Evolutionary conservation across 2,329 filamentous ascomycete genomes (phyloP), one percentile per base, ranked within the genome.

Genomic region (Sporothrix dimorphospora): DNA sequence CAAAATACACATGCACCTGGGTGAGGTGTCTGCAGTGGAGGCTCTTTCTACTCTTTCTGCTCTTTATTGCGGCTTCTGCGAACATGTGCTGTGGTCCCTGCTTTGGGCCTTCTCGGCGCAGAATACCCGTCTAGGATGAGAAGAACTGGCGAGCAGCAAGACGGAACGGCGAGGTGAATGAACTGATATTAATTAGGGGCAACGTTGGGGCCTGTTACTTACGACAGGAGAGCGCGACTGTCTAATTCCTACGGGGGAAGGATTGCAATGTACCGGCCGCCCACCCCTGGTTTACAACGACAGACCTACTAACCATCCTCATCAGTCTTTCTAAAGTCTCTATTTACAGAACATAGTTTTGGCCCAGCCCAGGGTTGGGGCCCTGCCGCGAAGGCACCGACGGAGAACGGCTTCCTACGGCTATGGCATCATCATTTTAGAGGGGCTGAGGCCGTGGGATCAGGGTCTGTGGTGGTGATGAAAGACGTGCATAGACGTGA

Each of bases 161-260:
- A 38, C 30, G 55, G 55, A 61, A 61, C 55, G 16, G 38, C 30
- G 30, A 14, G 7, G 19, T 21, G 30, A 21, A 61, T 38, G 3
- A 21, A 40, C 14, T 7, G 30, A 21, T 61, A 61, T 61, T 40
- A 61, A 61, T 38, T 59, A 27, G 16, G 55, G 55, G 27, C 12
- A 59, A n/a, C 5, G 4, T 61, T 12, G 55, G 55, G 55, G 55
- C 30, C 55, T n/a, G 30, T 61, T 61, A 61, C 55, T 16, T 61
- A 61, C 19, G 14, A 38, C 16, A 40, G 55, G 34, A 12, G 27
- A 38, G 9, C 12, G n/a, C 16, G 19, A 40, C 53, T 1, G 24
- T 3, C 27, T 11, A 16, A 40, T 27, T 61, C 55, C 55, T 14
- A 38, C 27, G 9, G 9, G 55, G 55, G 1, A 34, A 27, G 55